Evolutionary conservation across 1,139 yeast species (phyloP).

Genomic region (Taphrina confusa): DNA sequence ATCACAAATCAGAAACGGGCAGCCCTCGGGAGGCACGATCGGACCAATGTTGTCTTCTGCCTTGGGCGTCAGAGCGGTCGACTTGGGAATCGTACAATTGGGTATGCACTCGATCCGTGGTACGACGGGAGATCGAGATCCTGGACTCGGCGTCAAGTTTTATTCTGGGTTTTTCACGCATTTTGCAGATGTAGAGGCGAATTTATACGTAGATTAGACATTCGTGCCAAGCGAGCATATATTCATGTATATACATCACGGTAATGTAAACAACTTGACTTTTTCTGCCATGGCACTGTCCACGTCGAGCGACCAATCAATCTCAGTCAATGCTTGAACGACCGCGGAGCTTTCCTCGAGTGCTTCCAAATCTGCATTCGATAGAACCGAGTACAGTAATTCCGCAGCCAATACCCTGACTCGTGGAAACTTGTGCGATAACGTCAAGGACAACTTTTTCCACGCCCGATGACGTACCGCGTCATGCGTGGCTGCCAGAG

Average conservation of each 20-base stretch:
- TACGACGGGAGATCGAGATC: slow-evolving; percentile 70
- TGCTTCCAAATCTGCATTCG: slow-evolving; percentile 6
- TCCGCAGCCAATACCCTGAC: slow-evolving; percentile 27
- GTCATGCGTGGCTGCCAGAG: not conserved
- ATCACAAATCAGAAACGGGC: slow-evolving; percentile 87
- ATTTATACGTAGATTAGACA: slow-evolving; percentile 37
- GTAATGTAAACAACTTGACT: slow-evolving; percentile 2
- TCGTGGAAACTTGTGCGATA: slow-evolving; percentile 15
- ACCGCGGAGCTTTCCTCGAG: not conserved
- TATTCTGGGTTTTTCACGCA: slow-evolving; percentile 39
- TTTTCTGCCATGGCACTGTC: not conserved
- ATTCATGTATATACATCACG: not conserved
- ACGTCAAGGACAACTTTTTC: slow-evolving; percentile 19
- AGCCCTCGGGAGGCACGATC: slow-evolving; percentile 94
- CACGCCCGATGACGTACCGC: slow-evolving; percentile 1
- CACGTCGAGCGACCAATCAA: not conserved
- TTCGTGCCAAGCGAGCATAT: not conserved
- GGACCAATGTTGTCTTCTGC: slow-evolving; percentile 91
- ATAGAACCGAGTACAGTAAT: slow-evolving; percentile 4
- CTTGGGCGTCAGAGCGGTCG: slow-evolving; percentile 85
- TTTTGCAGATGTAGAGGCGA: slow-evolving; percentile 35
- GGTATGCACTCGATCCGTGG: slow-evolving; percentile 96
- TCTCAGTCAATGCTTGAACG: not conserved
- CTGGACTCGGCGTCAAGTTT: slow-evolving; percentile 38
- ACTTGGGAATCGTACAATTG: slow-evolving; percentile 89